Evolutionary conservation across 495 filamentous ascomycete species (phyloP).

Genomic region (Terfezia claveryi): DNA sequence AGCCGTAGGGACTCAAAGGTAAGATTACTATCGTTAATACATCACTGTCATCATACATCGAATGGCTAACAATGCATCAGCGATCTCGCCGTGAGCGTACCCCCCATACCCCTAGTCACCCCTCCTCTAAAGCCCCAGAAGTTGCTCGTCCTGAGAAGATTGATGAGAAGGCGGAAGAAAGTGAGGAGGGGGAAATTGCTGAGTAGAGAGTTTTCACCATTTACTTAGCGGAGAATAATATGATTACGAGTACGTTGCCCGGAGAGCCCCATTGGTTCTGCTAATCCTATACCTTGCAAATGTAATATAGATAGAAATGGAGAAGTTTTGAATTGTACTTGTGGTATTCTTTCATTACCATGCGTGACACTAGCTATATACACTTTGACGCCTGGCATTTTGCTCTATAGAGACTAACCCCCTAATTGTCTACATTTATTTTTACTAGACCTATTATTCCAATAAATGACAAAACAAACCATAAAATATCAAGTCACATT

Average conservation of each 20-base stretch:
- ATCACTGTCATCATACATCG: neutral
- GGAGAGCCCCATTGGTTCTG: neutral
- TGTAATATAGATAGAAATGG: neutral
- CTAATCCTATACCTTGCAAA: neutral
- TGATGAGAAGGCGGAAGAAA: conserved; percentile 31
- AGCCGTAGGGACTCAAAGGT: conserved; percentile 37
- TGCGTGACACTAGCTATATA: no score
- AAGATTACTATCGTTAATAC: neutral
- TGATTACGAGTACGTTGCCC: neutral
- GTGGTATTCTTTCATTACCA: no score
- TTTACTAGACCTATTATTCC: no score
- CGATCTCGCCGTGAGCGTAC: conserved; percentile 43
- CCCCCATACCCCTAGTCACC: conserved; percentile 23
- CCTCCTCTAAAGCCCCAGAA: conserved; percentile 11
- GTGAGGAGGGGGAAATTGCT: conserved; percentile 95
- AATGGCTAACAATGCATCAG: conserved; percentile 20
- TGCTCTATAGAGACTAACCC: no score
- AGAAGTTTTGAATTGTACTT: neutral
- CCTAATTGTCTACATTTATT: no score
- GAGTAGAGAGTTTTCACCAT: conserved; percentile 38
- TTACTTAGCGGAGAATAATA: no score
- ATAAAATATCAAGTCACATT: no score
- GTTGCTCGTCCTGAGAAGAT: conserved; percentile 15
- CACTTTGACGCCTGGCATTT: no score
- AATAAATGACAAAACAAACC: no score